Conservation (phyloP, 1,284 basidiomycete species). For the Naganishia liquefaciens region DNA sequence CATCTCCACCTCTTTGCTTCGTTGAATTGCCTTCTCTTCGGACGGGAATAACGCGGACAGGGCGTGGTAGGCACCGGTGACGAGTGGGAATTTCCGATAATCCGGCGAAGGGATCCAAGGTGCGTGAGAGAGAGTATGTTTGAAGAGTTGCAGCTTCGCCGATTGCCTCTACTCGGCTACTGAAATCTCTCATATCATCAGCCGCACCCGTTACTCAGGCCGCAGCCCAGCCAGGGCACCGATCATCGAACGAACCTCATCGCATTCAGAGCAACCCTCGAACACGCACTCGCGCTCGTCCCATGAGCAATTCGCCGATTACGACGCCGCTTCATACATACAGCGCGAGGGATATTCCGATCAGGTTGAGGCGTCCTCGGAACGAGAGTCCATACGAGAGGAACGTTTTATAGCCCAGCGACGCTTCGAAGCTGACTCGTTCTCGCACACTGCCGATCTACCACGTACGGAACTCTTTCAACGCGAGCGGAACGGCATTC, state of each 20-base stretch:
- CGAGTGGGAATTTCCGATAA: conserved; percentile 51
- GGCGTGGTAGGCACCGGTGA: conserved; percentile 41
- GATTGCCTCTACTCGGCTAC: neutral
- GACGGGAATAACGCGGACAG: conserved; percentile 4
- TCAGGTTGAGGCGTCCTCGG: neutral
- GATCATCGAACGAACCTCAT: conserved; percentile 47
- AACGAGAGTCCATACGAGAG: neutral
- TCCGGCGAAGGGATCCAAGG: conserved; percentile 45
- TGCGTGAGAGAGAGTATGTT: conserved; percentile 34
- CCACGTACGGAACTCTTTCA: neutral
- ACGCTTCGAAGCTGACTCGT: neutral
- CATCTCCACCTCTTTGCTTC: neutral
- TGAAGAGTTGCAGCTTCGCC: neutral
- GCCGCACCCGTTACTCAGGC: conserved; percentile 17
- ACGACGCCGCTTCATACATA: neutral
- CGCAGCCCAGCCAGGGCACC: conserved; percentile 22
- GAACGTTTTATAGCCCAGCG: neutral
- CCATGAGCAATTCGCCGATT: neutral
- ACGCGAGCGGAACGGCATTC: neutral
- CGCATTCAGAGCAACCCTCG: conserved; percentile 30
- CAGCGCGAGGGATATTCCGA: neutral
- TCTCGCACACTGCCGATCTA: neutral
- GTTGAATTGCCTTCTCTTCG: no score
- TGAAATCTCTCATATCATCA: neutral
- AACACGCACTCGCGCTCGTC: conserved; percentile 2